Percentiles rank a stretch among this genome's conserved stretches.
These are phyloP conservation scores for Puccinia novopanici DNA, from an alignment of 1,284 basidiomycete species.

Conservation along the genomic window DNA sequence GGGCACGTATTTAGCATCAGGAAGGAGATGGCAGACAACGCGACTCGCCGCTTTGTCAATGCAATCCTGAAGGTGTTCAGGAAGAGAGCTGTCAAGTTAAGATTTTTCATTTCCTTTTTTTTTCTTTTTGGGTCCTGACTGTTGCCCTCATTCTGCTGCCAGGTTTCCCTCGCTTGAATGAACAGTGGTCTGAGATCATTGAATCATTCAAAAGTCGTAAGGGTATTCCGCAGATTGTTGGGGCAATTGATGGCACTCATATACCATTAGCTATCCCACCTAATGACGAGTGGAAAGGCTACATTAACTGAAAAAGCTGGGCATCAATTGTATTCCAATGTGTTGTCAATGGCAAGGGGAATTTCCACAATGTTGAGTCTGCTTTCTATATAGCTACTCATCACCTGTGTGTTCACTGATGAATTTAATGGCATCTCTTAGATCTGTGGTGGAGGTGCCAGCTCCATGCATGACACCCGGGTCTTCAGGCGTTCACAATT, in stretches of 20 bases:
- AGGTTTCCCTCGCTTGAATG: neutral
- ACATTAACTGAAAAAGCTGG: neutral
- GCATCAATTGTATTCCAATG: slow-evolving; percentile 1
- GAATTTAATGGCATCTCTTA: too few relatives aligned
- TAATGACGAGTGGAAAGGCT: neutral
- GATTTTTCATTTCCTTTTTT: too few relatives aligned
- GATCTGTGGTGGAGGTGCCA: too few relatives aligned
- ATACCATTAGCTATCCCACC: neutral
- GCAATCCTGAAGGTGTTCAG: neutral
- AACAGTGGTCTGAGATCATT: neutral
- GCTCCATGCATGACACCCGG: too few relatives aligned
- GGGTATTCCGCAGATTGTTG: neutral
- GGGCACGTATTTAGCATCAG: neutral
- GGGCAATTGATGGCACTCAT: neutral
- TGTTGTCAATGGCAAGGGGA: neutral
- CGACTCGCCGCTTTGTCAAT: neutral
- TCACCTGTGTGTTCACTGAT: too few relatives aligned
- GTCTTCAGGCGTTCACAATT: too few relatives aligned
- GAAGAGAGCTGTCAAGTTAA: neutral
- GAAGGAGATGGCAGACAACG: neutral
- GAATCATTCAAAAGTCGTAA: neutral
- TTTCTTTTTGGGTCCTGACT: too few relatives aligned
- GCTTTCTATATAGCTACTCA: too few relatives aligned
- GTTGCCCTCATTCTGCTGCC: too few relatives aligned
- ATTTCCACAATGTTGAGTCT: slow-evolving; percentile 11